Percentiles rank a stretch among this genome's conserved stretches.
phyloP scores from a whole-genome alignment of 352 stramenopile species.

The Thraustochytrium sp. region DNA sequence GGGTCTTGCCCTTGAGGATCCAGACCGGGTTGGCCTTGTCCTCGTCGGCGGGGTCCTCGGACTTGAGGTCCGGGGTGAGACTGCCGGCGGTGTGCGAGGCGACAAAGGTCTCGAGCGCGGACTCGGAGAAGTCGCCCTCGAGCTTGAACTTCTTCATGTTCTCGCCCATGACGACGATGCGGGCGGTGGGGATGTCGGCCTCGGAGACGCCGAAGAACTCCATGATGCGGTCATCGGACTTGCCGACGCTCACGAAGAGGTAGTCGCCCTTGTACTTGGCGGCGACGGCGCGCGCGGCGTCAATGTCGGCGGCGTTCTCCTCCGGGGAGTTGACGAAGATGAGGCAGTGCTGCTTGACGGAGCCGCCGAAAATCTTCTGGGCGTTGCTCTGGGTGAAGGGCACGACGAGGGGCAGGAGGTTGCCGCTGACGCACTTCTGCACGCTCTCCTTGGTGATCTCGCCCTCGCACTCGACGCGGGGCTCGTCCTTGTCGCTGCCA shows the following conservation, averaged over 20 bases:
- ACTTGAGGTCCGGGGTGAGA: constrained; percentile 79
- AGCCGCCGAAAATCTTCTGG: constrained; percentile 75
- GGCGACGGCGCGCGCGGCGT: constrained; percentile 61
- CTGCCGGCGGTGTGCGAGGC: constrained; percentile 72
- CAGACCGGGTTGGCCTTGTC: constrained; percentile 78
- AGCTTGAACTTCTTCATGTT: constrained; percentile 80
- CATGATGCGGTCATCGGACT: constrained; percentile 77
- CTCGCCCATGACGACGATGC: constrained; percentile 80
- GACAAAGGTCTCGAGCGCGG: constrained; percentile 67
- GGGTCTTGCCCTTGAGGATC: constrained; percentile 83
- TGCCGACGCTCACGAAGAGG: constrained; percentile 76
- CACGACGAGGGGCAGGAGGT: constrained; percentile 78
- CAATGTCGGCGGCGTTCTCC: constrained; percentile 62
- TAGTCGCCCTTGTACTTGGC: constrained; percentile 75
- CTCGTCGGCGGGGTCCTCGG: constrained; percentile 69
- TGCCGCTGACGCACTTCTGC: constrained; percentile 62
- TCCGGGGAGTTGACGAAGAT: constrained; percentile 68
- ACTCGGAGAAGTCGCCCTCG: constrained; percentile 48
- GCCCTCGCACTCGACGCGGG: constrained; percentile 51
- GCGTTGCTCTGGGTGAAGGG: constrained; percentile 79
- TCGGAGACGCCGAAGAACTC: constrained; percentile 85
- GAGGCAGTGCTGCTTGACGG: constrained; percentile 74
- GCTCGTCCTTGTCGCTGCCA: constrained; percentile 45
- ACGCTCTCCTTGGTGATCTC: constrained; percentile 67
- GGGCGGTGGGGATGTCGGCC: constrained; percentile 69